Conservation (phyloP, 441 rosid species). For the Corymbia citriodora region DNA sequence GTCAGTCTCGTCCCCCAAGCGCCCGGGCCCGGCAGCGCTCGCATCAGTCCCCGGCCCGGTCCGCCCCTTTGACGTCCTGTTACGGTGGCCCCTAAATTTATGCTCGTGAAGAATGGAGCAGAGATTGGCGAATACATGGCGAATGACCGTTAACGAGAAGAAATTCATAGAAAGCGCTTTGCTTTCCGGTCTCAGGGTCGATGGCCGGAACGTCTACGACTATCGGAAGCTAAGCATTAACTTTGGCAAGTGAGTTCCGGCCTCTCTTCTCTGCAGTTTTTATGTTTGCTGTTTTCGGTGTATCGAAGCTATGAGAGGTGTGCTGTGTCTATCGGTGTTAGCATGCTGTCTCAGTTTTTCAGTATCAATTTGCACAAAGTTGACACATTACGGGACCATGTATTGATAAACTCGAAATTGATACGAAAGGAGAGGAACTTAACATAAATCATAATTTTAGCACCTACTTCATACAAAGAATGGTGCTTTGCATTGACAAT, state of each 20-base stretch:
- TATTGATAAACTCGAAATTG: background rate
- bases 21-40: background rate
- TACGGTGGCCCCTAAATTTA: background rate
- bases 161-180: conserved; percentile 83
- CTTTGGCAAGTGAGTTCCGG: conserved; percentile 67
- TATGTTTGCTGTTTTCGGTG: background rate
- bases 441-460: background rate
- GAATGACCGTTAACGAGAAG: conserved; percentile 77
- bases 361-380: background rate
- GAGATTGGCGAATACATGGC: conserved; percentile 73
- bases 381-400: background rate
- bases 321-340: background rate
- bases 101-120: conserved; percentile 46
- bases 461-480: background rate
- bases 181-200: conserved; percentile 69
- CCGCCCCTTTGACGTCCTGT: background rate
- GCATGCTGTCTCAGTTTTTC: background rate
- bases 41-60: background rate
- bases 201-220: conserved; percentile 81
- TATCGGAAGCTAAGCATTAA: conserved; percentile 75
- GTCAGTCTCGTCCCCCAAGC: background rate
- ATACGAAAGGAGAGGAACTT: background rate
- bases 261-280: background rate
- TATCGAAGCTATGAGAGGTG: background rate
- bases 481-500: background rate